Conservation (phyloP, 1,284 basidiomycete genomes). For the Kwoniella shivajii region DNA sequence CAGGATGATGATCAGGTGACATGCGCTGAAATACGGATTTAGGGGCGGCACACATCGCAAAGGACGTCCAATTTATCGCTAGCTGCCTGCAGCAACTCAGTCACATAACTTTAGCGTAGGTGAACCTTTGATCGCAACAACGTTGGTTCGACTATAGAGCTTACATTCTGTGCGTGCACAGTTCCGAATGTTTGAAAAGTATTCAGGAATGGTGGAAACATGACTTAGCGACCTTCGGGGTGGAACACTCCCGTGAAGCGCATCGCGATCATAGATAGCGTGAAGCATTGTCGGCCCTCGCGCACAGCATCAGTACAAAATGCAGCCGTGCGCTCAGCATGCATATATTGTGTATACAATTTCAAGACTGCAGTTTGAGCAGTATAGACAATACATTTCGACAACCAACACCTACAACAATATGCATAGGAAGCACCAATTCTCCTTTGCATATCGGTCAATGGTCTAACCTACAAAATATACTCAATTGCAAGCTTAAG, state of each 20-base stretch:
- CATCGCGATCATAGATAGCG: too few relatives aligned
- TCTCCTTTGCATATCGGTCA: too few relatives aligned
- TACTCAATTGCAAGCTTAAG: too few relatives aligned
- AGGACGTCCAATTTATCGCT: constrained; percentile 7
- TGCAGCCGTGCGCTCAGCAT: too few relatives aligned
- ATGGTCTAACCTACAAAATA: too few relatives aligned
- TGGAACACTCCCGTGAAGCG: neutral
- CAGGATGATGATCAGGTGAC: neutral
- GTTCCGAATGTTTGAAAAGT: neutral
- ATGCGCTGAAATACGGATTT: neutral
- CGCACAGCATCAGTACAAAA: too few relatives aligned
- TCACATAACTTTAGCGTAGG: constrained; percentile 8
- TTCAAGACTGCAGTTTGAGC: too few relatives aligned
- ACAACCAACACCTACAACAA: too few relatives aligned
- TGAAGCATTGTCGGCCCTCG: too few relatives aligned
- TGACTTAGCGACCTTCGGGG: neutral
- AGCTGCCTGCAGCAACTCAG: constrained; percentile 1
- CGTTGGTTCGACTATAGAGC: neutral
- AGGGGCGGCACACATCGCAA: constrained; percentile 8
- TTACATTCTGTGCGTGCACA: neutral
- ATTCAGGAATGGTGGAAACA: constrained; percentile 2
- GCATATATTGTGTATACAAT: too few relatives aligned
- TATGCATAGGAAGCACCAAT: too few relatives aligned
- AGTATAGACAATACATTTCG: too few relatives aligned
- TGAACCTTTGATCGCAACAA: neutral